Conservation (phyloP, 345 rosid genomes). For the Erucastrum elatum region DNA sequence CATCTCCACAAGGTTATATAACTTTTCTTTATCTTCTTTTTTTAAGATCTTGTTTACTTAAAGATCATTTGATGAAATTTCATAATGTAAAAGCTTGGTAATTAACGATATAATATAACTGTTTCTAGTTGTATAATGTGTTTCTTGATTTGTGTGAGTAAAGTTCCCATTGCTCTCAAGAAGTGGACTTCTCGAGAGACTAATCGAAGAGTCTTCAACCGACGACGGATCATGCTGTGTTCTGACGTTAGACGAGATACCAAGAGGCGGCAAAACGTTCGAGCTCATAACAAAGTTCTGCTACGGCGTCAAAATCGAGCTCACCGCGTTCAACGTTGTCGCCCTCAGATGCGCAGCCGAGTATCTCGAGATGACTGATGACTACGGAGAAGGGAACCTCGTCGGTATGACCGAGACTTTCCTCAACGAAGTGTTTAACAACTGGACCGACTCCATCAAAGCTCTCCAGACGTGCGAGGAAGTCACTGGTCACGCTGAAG, state of each 20-base stretch:
- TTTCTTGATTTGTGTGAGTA: slow-evolving; percentile 2
- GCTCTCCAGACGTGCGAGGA: slow-evolving; percentile 76
- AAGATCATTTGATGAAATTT: neutral
- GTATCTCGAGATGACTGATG: slow-evolving; percentile 62
- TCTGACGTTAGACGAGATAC: slow-evolving; percentile 58
- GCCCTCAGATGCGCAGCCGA: slow-evolving; percentile 77
- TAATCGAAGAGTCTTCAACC: slow-evolving; percentile 47
- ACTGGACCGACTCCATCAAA: slow-evolving; percentile 64
- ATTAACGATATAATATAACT: neutral
- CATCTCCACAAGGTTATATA: slow-evolving; percentile 75
- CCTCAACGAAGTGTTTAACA: slow-evolving; percentile 54
- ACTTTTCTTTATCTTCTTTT: neutral
- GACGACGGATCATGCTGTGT: slow-evolving; percentile 46
- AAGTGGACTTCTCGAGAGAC: slow-evolving; percentile 57
- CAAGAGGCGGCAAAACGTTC: slow-evolving; percentile 71
- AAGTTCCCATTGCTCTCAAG: slow-evolving; percentile 77
- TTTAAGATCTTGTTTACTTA: neutral
- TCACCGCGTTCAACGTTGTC: slow-evolving; percentile 58
- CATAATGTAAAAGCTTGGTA: slow-evolving; percentile 7
- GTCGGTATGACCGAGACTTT: slow-evolving; percentile 56
- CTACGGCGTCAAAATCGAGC: slow-evolving; percentile 64
- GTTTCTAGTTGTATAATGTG: neutral
- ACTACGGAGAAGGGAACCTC: slow-evolving; percentile 66
- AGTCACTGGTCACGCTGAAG: slow-evolving; percentile 59
- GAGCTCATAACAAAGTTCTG: slow-evolving; percentile 60